phyloP scores from a whole-genome alignment of 805 yeast genomes.

The Suhomyces vadensis region DNA sequence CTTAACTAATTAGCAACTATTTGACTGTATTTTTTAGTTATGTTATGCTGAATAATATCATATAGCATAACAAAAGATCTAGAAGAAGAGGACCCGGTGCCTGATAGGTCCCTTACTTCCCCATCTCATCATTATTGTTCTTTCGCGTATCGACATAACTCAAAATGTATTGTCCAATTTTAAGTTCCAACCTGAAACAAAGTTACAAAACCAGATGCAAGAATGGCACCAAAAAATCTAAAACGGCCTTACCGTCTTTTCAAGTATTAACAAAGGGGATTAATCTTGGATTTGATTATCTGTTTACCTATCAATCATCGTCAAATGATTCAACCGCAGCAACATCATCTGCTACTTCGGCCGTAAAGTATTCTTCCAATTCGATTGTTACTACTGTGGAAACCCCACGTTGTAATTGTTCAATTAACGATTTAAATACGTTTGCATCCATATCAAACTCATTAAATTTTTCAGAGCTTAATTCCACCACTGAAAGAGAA shows the following conservation, averaged over 20 bases:
- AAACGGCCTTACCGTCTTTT: slow-evolving; percentile 2
- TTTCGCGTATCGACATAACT: background rate
- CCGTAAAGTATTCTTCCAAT: too few species aligned
- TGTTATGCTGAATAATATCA: background rate
- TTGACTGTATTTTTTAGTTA: too few species aligned
- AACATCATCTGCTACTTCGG: too few species aligned
- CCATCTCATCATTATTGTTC: slow-evolving; percentile 9
- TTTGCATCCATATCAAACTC: background rate
- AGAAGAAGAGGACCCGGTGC: too few species aligned
- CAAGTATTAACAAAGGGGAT: slow-evolving; percentile 2
- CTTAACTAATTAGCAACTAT: too few species aligned
- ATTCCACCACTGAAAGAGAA: background rate
- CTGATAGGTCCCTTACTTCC: background rate
- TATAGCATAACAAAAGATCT: too few species aligned
- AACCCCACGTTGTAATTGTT: background rate
- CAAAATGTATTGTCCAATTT: slow-evolving; percentile 5
- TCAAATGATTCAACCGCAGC: too few species aligned
- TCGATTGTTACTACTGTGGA: background rate
- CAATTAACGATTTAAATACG: background rate
- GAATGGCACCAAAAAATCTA: too few species aligned
- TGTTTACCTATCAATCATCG: slow-evolving; percentile 2
- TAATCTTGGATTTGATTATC: background rate
- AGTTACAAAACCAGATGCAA: slow-evolving; percentile 1
- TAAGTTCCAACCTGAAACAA: slow-evolving; percentile 5
- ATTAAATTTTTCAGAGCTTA: background rate